phyloP scores from a whole-genome alignment of 495 filamentous ascomycete genomes.

The Hyphodiscus hymeniophilus region DNA sequence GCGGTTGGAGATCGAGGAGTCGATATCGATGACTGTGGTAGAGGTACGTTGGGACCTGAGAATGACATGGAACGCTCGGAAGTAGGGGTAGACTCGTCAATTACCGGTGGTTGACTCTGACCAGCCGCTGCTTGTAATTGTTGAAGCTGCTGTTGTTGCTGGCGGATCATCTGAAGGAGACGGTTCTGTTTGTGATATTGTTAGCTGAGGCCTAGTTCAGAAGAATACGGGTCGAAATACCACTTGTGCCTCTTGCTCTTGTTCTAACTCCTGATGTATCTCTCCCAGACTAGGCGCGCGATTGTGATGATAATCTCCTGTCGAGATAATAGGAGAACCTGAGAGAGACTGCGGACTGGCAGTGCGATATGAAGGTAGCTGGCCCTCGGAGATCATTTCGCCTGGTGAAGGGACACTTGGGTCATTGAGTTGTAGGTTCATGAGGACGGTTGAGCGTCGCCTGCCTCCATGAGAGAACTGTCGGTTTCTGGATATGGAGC shows the following conservation, averaged over 20 bases:
- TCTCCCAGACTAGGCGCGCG: conserved; percentile 80
- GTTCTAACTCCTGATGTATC: conserved; percentile 89
- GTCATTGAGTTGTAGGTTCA: conserved; percentile 69
- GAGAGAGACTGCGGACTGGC: conserved; percentile 50
- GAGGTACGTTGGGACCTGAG: conserved; percentile 38
- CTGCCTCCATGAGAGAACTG: conserved; percentile 49
- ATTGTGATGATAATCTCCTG: conserved; percentile 52
- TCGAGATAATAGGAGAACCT: conserved; percentile 48
- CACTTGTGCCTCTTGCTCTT: conserved; percentile 93
- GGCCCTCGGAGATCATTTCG: conserved; percentile 46
- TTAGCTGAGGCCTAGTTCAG: neutral
- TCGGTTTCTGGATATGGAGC: conserved; percentile 43
- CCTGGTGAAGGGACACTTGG: conserved; percentile 51
- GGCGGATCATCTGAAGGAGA: conserved; percentile 79
- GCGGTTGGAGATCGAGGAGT: conserved; percentile 44
- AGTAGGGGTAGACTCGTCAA: conserved; percentile 62
- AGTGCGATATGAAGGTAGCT: conserved; percentile 36
- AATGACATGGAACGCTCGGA: conserved; percentile 53
- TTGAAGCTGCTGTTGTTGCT: conserved; percentile 76
- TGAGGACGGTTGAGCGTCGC: conserved; percentile 59
- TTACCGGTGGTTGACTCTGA: conserved; percentile 40
- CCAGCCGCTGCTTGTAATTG: conserved; percentile 46
- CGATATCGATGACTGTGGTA: conserved; percentile 25
- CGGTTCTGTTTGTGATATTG: conserved; percentile 56
- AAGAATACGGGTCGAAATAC: conserved; percentile 32